Base-by-base conservation (phyloP, 305 asterid species). In the Fraxinus baroniana region DNA sequence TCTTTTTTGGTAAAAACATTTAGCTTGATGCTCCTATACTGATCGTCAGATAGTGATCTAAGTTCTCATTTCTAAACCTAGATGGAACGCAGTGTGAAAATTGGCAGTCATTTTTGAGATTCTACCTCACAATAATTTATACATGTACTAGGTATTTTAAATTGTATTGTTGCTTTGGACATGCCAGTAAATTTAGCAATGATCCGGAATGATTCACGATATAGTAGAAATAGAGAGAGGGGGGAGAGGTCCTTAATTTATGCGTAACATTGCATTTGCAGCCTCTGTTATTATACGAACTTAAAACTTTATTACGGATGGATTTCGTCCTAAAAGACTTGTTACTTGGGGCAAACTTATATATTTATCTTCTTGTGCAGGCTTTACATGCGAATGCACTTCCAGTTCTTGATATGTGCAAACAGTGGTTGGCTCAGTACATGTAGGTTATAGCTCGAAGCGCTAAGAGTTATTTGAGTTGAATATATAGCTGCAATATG, bases 321-420 rank as follows among this genome's bases (percentile, higher is more conserved):
- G n/a, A 64, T 22, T 10, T 66, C 28, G 35, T 72, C 76, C 46
- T 72, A 33, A 33, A 70, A 32, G 46, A 32, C 41, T 32, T 30
- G 37, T 70, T 70, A 15, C 46, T 71, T 5, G 24, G 24, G 1
- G 22, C 5, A 32, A 72, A 32, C 22, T 72, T 33, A 33, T 33
- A n/a, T 32, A 72, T 32, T 15, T 72, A 66, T 81, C 83, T 83
- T 70, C 79, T 80, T 84, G 55, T 85, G 91, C 93, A 92, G 97
- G 98, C 99, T 66, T 84, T 95, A 80, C 98, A 95, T 90, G 97
- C 99, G 80, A 95, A 93, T 84, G 97, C 99, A 74, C 96, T 94
- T 82, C 98, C 98, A 60, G 99, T 95, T 89, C 97, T 95, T 80
- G 99, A 95, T 84, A 93, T 95, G 99, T 94, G 99, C 92, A 94